These are phyloP conservation scores for Wallacemonas sp. DNA, from an alignment of 208 protist species.

Conservation along the genomic window DNA sequence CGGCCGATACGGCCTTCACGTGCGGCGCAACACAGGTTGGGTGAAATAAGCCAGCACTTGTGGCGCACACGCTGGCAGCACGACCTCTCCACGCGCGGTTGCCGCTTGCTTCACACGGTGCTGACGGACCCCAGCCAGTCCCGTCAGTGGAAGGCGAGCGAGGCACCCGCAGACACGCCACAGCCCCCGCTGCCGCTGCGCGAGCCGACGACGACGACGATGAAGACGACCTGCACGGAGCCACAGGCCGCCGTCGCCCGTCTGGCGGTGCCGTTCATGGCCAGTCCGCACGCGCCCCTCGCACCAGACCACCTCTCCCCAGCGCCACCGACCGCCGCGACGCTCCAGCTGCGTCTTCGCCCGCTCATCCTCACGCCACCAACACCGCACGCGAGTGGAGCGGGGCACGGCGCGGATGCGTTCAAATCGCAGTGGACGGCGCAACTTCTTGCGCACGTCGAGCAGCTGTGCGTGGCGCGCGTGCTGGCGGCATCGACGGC, in stretches of 20 bases:
- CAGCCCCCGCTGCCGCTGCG: no score
- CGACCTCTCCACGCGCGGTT: not conserved
- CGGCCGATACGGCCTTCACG: no score
- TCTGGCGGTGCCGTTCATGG: no score
- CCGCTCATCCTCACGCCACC: slow-evolving; percentile 1
- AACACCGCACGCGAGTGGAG: not conserved
- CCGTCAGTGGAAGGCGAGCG: not conserved
- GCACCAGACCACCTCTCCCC: no score
- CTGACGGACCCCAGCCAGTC: no score
- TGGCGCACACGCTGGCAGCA: slow-evolving; percentile 9
- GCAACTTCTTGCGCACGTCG: not conserved
- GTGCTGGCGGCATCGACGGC: not conserved
- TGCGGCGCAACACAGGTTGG: not conserved
- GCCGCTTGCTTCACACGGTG: not conserved
- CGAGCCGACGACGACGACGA: no score
- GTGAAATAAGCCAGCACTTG: not conserved
- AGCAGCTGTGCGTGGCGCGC: not conserved
- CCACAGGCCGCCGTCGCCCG: no score
- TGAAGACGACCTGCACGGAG: no score
- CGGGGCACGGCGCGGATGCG: no score
- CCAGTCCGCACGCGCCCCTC: no score
- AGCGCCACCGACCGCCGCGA: no score
- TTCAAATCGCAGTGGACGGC: not conserved
- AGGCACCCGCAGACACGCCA: no score
- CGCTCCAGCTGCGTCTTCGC: not conserved